Conservation (phyloP, 78 protist species). For the Speleostelium caveatum region DNA sequence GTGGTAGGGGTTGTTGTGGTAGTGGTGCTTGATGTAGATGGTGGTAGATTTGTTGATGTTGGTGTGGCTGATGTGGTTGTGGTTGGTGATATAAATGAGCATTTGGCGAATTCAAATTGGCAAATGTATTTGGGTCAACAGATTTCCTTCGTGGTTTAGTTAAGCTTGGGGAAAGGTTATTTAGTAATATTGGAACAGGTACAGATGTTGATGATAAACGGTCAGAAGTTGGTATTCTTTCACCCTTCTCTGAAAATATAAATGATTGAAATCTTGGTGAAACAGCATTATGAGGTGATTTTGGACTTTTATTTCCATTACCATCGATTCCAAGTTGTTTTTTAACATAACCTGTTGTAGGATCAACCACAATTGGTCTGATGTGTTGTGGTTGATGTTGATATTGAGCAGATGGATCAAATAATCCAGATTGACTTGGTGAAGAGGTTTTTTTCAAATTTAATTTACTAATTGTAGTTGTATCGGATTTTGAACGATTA, state of each 20-base stretch:
- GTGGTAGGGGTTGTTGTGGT: constrained; percentile 17
- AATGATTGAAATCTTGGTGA: too few species aligned
- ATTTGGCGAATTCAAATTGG: background rate
- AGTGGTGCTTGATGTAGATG: constrained; percentile 7
- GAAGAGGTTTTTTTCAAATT: background rate
- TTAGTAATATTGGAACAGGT: background rate
- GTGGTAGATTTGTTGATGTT: constrained; percentile 10
- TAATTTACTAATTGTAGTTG: constrained; percentile 20
- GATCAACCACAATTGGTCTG: background rate
- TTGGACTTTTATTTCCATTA: background rate
- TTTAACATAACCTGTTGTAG: background rate
- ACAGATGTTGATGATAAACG: background rate
- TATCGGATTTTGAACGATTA: constrained; percentile 68
- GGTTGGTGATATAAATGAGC: background rate
- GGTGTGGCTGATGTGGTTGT: background rate
- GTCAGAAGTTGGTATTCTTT: background rate
- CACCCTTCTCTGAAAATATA: too few species aligned
- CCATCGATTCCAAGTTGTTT: background rate
- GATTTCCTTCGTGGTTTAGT: constrained; percentile 54
- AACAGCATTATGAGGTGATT: background rate
- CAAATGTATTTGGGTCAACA: constrained; percentile 35
- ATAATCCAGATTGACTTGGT: background rate
- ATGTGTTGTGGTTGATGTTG: background rate
- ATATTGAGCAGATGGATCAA: background rate
- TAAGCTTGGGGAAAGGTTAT: too few species aligned